Evolutionary conservation across 768 basidiomycete species (phyloP), one percentile per base, ranked within the genome.

Genomic region (Mrakia frigida): DNA sequence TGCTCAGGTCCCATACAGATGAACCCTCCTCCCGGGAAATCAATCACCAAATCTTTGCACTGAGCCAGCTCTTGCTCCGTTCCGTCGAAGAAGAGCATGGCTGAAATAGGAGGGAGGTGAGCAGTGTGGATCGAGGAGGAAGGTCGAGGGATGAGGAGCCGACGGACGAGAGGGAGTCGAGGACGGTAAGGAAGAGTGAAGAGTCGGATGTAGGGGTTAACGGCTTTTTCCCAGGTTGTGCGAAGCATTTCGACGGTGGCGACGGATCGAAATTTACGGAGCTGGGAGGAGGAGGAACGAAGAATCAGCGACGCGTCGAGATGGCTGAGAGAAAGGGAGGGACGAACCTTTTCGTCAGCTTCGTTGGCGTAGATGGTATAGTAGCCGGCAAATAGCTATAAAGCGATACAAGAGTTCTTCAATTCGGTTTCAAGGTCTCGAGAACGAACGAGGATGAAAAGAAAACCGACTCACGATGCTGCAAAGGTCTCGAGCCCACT

Each of bases 241-340:
- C 97, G 89, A 33, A 99, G 87, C 91, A 98, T 94, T 84, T 99
- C 96, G 33, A 98, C 90, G 0, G 96, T 97, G 68, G 94, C 94
- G 0, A 95, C 89, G 33, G 96, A 94, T 80, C 97, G 87, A 82
- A 92, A 98, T 76, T 90, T 88, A 76, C 95, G 91, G 72, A 99
- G 88, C 94, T 98, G 81, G 50, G 43, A 37, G 65, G 39, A 67
- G 61, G 13, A 21, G 13, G 46, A 50, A 53, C 7, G 52, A 3
- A n/a, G 73, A 31, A 73, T 75, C 65, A 52, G 60, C 46, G 46
- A n/a, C n/a, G 33, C 65, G 41, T 56, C 18, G 41, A n/a, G 11
- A 73, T 65, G 14, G 46, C 2, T 16, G 21, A 21, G n/a, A 31
- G 28, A 25, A n/a, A 21, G 46, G 43, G n/a, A 33, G 7, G 14